Evolutionary conservation across 129 eudicot genomes (phyloP).

Genomic region (Artemisia argyi): DNA sequence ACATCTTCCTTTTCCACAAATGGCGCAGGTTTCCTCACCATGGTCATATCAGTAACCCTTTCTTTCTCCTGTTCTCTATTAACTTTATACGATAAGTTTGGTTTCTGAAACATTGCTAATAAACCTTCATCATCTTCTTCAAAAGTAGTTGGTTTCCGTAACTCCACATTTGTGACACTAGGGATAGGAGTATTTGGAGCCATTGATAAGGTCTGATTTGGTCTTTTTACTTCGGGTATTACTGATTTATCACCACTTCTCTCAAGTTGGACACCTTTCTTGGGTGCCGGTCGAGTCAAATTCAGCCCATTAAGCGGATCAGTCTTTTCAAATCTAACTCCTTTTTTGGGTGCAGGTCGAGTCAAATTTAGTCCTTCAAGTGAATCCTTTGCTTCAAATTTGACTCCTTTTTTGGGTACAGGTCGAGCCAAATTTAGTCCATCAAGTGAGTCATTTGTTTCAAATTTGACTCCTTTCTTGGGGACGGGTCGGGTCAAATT

Average conservation of each 20-base stretch:
- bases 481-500: conserved; percentile 69
- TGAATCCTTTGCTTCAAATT: conserved; percentile 48
- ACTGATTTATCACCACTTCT: conserved; percentile 32
- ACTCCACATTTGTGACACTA: conserved; percentile 58
- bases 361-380: too few relatives aligned
- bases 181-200: conserved; percentile 21
- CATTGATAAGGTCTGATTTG: conserved; percentile 29
- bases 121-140: conserved; percentile 45
- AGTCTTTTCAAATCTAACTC: too few relatives aligned
- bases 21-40: conserved; percentile 70
- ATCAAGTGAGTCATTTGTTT: conserved; percentile 25
- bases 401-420: conserved; percentile 62
- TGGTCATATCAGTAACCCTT: conserved; percentile 62
- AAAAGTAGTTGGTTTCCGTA: conserved; percentile 69
- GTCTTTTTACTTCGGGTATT: conserved; percentile 33
- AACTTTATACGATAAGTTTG: conserved; percentile 54
- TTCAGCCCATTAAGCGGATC: conserved; percentile 43
- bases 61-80: conserved; percentile 54
- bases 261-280: conserved; percentile 57
- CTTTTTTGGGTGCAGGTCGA: too few relatives aligned
- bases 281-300: conserved; percentile 67
- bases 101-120: conserved; percentile 42
- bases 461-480: conserved; percentile 57
- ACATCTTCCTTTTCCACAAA: conserved; percentile 27
- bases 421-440: conserved; percentile 74